A percentile compares a stretch with the other conserved stretches of the same genome.
phyloP scores from a whole-genome alignment of 192 early-diverging fungal genomes.

The Gonapodya prolifera region DNA sequence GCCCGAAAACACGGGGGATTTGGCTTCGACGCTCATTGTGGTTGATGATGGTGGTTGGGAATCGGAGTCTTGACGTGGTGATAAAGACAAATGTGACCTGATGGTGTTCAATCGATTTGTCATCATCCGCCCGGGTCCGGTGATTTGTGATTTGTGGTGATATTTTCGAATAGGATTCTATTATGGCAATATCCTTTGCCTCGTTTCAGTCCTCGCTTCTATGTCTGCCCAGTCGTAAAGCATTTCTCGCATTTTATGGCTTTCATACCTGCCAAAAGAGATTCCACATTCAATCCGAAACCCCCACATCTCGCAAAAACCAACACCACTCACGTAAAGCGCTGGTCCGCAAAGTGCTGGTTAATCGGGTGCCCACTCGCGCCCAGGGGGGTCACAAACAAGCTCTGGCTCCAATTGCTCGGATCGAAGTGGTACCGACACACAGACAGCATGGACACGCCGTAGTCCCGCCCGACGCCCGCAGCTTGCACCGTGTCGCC shows the following conservation, averaged over 20 bases:
- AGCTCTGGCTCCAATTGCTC: neutral
- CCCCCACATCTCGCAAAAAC: neutral
- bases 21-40: neutral
- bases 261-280: neutral
- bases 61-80: too few species aligned
- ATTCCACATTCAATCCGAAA: neutral
- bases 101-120: too few species aligned
- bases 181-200: neutral
- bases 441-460: neutral
- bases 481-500: constrained; percentile 2
- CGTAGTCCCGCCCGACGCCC: neutral
- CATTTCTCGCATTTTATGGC: neutral
- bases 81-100: too few species aligned
- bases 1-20: neutral
- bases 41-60: too few species aligned
- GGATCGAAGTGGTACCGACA: neutral
- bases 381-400: neutral
- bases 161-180: too few species aligned
- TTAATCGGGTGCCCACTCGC: neutral
- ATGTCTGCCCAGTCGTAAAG: neutral
- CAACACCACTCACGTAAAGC: neutral
- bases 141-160: too few species aligned
- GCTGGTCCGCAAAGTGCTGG: neutral
- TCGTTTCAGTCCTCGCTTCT: neutral
- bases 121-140: too few species aligned